Evolutionary conservation across 2,329 filamentous ascomycete species (phyloP).

Genomic region (Fusarium penzigii): DNA sequence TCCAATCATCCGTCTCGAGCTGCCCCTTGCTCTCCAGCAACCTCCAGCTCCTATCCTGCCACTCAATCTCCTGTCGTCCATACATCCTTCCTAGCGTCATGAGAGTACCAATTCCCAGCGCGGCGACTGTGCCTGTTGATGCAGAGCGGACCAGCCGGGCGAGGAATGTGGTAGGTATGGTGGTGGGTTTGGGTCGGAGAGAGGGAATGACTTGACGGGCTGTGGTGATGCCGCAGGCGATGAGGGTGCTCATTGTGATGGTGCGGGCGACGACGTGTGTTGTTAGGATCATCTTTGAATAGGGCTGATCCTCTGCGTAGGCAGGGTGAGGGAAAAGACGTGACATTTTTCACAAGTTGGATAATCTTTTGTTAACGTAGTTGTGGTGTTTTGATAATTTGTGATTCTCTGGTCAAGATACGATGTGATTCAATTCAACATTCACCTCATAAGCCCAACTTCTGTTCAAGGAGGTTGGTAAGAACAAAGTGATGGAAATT

Average conservation of each 20-base stretch:
- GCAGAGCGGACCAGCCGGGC: constrained; percentile 45
- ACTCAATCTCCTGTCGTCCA: constrained; percentile 60
- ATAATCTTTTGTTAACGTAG: background rate
- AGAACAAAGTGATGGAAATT: background rate
- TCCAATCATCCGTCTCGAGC: constrained; percentile 58
- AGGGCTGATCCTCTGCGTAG: constrained; percentile 65
- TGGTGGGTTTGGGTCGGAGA: constrained; percentile 31
- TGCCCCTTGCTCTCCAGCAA: constrained; percentile 60
- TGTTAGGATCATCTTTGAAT: constrained; percentile 55
- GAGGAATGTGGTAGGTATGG: constrained; percentile 28
- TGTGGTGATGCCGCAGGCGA: constrained; percentile 44
- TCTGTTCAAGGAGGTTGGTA: too few relatives aligned
- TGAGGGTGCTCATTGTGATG: constrained; percentile 52
- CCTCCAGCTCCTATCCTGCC: constrained; percentile 64
- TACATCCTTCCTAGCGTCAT: constrained; percentile 53
- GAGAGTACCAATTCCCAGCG: constrained; percentile 44
- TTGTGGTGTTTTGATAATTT: background rate
- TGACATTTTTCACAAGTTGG: constrained; percentile 45
- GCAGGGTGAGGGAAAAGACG: constrained; percentile 55
- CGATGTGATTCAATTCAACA: too few relatives aligned
- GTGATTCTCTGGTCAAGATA: too few relatives aligned
- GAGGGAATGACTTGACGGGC: constrained; percentile 33
- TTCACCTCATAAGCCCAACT: too few relatives aligned
- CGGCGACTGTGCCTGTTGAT: constrained; percentile 47
- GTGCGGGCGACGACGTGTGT: constrained; percentile 60